These are phyloP conservation scores for Globisporangium acanthophoron DNA, from an alignment of 352 stramenopile species.

Conservation along the genomic window DNA sequence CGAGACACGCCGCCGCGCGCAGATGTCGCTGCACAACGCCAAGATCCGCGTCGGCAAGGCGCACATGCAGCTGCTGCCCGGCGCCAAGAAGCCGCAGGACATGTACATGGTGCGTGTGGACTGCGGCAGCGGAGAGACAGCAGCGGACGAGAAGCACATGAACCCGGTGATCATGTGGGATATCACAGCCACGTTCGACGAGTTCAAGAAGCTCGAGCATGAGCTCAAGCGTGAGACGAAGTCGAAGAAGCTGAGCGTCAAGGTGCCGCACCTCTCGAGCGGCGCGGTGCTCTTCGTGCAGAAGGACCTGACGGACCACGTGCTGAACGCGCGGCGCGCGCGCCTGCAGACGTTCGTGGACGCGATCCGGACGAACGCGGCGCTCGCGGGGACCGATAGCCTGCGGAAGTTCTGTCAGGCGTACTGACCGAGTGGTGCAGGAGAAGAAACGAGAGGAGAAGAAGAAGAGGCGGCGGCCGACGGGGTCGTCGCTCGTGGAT, in stretches of 20 bases:
- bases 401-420: conserved; percentile 79
- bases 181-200: conserved; percentile 65
- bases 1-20: conserved; percentile 45
- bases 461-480: background rate
- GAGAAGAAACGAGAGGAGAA: background rate
- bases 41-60: conserved; percentile 78
- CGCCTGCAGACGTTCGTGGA: conserved; percentile 66
- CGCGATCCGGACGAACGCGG: conserved; percentile 29
- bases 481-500: background rate
- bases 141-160: conserved; percentile 67
- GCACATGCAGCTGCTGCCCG: conserved; percentile 34
- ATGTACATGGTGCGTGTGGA: conserved; percentile 77
- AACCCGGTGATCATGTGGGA: conserved; percentile 85
- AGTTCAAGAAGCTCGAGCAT: conserved; percentile 70
- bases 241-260: conserved; percentile 42
- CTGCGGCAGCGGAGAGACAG: conserved; percentile 26
- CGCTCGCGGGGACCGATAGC: conserved; percentile 36
- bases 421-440: conserved; percentile 26
- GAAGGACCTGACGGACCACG: conserved; percentile 52
- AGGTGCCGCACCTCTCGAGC: conserved; percentile 60
- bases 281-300: conserved; percentile 67
- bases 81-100: conserved; percentile 40
- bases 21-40: conserved; percentile 45
- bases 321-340: conserved; percentile 52
- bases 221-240: conserved; percentile 63